phyloP scores from a whole-genome alignment of 1,284 basidiomycete genomes.

The Thelephora terrestris region DNA sequence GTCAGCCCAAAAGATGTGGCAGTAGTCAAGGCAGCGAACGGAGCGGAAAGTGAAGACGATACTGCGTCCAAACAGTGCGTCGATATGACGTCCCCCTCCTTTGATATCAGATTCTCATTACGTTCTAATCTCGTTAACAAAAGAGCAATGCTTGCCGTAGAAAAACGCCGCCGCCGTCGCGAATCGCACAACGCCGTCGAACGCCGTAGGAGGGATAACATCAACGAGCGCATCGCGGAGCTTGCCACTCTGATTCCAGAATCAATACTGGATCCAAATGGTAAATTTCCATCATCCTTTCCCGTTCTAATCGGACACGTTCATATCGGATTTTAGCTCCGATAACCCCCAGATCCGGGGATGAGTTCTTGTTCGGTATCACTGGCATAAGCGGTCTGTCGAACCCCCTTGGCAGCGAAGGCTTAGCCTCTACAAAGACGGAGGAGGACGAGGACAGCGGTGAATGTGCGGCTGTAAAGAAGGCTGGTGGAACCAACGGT shows the following conservation, averaged over 20 bases:
- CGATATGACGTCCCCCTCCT: neutral
- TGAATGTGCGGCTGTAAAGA: conserved; percentile 8
- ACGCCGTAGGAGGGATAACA: conserved; percentile 78
- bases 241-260: conserved; percentile 83
- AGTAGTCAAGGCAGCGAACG: conserved; percentile 12
- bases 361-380: conserved; percentile 22
- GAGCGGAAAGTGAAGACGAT: conserved; percentile 20
- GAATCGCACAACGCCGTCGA: conserved; percentile 92
- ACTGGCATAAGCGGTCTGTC: neutral
- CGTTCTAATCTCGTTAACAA: conserved; percentile 4
- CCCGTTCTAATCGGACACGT: neutral
- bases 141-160: conserved; percentile 46
- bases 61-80: conserved; percentile 34
- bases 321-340: conserved; percentile 8
- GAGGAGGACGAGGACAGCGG: conserved; percentile 14
- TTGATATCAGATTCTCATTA: neutral
- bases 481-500: conserved; percentile 10
- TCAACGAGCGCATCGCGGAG: conserved; percentile 90
- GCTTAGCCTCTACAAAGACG: conserved; percentile 10
- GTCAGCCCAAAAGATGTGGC: conserved; percentile 26
- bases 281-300: conserved; percentile 18
- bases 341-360: conserved; percentile 21
- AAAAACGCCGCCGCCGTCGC: conserved; percentile 68
- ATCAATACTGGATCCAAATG: conserved; percentile 58
- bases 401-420: conserved; percentile 3